Percentiles rank a stretch among this genome's conserved stretches.
Conservation (phyloP, 495 filamentous ascomycete genomes). For the Penicillium flavigenum region DNA sequence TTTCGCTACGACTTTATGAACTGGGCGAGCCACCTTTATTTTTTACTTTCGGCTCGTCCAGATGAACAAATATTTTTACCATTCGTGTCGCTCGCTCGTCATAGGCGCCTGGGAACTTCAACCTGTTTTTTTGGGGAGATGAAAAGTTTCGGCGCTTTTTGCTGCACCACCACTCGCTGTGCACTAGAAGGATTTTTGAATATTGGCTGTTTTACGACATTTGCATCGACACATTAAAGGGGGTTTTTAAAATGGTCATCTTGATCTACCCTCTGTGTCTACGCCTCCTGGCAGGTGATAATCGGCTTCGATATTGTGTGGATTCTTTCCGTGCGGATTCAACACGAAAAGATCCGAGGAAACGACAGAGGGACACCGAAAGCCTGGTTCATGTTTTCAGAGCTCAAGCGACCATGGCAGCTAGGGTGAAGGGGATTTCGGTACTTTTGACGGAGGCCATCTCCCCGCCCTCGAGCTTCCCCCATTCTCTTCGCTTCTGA, state of each 20-base stretch:
- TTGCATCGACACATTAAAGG: conserved; percentile 42
- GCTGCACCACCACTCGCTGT: conserved; percentile 49
- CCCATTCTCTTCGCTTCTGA: conserved; percentile 11
- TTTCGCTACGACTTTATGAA: conserved; percentile 41
- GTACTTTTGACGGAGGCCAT: conserved; percentile 9
- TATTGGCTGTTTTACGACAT: conserved; percentile 30
- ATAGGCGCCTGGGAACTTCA: conserved; percentile 41
- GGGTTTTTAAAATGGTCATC: conserved; percentile 9
- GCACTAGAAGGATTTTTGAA: conserved; percentile 35
- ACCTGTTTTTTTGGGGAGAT: conserved; percentile 25
- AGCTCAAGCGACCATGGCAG: conserved; percentile 5
- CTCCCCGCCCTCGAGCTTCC: background rate
- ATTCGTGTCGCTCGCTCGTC: conserved; percentile 52
- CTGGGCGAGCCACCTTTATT: conserved; percentile 37
- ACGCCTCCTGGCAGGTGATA: conserved; percentile 25
- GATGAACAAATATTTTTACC: conserved; percentile 40
- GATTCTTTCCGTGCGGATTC: background rate
- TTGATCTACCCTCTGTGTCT: conserved; percentile 19
- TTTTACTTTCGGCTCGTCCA: conserved; percentile 38
- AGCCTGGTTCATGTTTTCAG: background rate
- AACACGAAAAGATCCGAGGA: conserved; percentile 7
- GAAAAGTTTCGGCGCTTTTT: conserved; percentile 40
- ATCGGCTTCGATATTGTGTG: conserved; percentile 17
- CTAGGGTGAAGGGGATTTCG: background rate
- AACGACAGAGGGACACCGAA: conserved; percentile 7